These are phyloP conservation scores for Neonectria ditissima DNA, from an alignment of 2,329 filamentous ascomycete genomes.

Conservation along the genomic window DNA sequence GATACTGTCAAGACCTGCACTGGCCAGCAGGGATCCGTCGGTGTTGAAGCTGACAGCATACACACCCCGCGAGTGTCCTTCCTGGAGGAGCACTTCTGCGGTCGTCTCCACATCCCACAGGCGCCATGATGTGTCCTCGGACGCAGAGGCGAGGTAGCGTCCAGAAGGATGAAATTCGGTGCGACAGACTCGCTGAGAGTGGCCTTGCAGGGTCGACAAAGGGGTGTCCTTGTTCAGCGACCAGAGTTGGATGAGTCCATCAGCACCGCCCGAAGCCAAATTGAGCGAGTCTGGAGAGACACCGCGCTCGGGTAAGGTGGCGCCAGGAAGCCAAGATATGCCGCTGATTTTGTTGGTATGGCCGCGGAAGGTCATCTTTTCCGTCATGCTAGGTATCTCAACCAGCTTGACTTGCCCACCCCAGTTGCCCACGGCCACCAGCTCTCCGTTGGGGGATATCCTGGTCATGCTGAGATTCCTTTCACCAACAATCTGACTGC, in stretches of 20 bases:
- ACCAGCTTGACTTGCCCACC: slow-evolving; percentile 89
- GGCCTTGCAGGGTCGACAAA: slow-evolving; percentile 82
- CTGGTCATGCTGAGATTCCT: slow-evolving; percentile 91
- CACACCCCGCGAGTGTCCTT: slow-evolving; percentile 94
- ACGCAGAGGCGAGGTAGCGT: slow-evolving; percentile 89
- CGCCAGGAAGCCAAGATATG: slow-evolving; percentile 87
- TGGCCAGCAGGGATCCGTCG: slow-evolving; percentile 90
- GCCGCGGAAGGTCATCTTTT: slow-evolving; percentile 80
- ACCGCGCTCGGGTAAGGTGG: slow-evolving; percentile 77
- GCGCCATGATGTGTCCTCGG: slow-evolving; percentile 96
- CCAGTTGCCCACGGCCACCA: slow-evolving; percentile 93
- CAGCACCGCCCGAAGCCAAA: slow-evolving; percentile 89
- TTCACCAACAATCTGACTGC: slow-evolving; percentile 92
- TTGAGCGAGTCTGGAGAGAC: slow-evolving; percentile 82
- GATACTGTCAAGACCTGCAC: slow-evolving; percentile 93
- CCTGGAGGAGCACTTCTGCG: slow-evolving; percentile 86
- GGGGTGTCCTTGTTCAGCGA: slow-evolving; percentile 88
- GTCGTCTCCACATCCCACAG: slow-evolving; percentile 93
- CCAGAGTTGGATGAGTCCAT: slow-evolving; percentile 91
- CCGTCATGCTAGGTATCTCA: slow-evolving; percentile 83
- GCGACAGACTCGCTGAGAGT: slow-evolving; percentile 87
- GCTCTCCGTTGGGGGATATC: slow-evolving; percentile 86
- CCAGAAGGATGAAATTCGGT: slow-evolving; percentile 96
- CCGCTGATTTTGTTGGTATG: slow-evolving; percentile 93
- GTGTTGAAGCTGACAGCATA: slow-evolving; percentile 90